phyloP scores from a whole-genome alignment of 2,329 filamentous ascomycete genomes.

The Xylariaceae sp. region DNA sequence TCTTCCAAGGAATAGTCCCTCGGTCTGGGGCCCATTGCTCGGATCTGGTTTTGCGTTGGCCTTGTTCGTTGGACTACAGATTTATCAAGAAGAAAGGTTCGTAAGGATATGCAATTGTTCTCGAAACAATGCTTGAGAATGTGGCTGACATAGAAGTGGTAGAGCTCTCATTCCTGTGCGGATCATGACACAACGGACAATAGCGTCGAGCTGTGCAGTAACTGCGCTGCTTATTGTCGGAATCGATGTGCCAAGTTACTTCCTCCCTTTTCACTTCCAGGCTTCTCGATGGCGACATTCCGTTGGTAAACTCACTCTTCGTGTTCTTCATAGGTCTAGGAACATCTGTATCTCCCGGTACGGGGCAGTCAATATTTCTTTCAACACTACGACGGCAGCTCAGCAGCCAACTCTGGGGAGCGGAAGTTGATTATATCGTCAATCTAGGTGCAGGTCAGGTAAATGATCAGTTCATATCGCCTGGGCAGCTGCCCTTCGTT shows the following conservation, averaged over 20 bases:
- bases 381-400: too few species aligned
- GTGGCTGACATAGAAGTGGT: not conserved
- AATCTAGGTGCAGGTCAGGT: too few species aligned
- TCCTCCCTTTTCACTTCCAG: not conserved
- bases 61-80: not conserved
- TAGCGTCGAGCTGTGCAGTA: not conserved
- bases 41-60: not conserved
- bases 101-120: not conserved
- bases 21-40: not conserved
- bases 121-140: not conserved
- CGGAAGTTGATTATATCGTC: too few species aligned
- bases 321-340: too few species aligned
- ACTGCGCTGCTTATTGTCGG: not conserved
- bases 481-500: too few species aligned
- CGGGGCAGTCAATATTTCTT: too few species aligned
- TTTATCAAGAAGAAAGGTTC: not conserved
- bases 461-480: too few species aligned
- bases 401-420: too few species aligned
- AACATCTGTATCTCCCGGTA: too few species aligned
- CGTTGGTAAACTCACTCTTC: too few species aligned
- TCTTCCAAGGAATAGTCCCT: not conserved
- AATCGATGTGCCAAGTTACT: not conserved
- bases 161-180: not conserved
- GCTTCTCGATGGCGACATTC: too few species aligned
- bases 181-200: not conserved